phyloP scores from a whole-genome alignment of 2,329 filamentous ascomycete genomes.

The Aspergillus japonicus region DNA sequence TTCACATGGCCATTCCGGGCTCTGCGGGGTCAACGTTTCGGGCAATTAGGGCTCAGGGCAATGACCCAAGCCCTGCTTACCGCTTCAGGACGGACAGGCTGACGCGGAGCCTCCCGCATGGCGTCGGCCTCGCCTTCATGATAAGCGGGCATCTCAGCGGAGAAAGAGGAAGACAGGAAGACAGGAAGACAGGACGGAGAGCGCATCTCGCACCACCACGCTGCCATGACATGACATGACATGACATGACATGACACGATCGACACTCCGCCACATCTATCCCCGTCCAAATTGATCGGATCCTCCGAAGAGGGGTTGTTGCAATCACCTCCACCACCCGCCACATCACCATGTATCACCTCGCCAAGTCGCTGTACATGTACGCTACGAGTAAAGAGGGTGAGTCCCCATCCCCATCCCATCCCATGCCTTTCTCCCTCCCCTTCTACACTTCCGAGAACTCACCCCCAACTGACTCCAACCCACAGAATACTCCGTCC shows the following conservation, averaged over 20 bases:
- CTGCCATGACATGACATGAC: slow-evolving; percentile 20
- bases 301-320: slow-evolving; percentile 16
- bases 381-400: slow-evolving; percentile 97
- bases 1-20: neutral
- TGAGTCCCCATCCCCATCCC: slow-evolving; percentile 35
- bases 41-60: slow-evolving; percentile 23
- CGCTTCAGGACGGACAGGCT: slow-evolving; percentile 20
- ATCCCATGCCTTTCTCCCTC: too few species aligned
- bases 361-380: slow-evolving; percentile 90
- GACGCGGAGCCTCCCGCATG: slow-evolving; percentile 19
- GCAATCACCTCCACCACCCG: slow-evolving; percentile 19
- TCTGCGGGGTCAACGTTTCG: slow-evolving; percentile 6
- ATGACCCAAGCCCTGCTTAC: slow-evolving; percentile 32
- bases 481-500: slow-evolving; percentile 82
- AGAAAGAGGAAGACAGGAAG: neutral
- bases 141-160: too few species aligned
- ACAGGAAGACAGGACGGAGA: neutral
- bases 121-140: neutral
- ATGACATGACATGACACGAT: neutral
- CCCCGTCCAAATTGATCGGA: slow-evolving; percentile 15
- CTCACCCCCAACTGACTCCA: too few species aligned
- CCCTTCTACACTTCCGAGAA: too few species aligned
- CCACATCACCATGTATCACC: slow-evolving; percentile 74
- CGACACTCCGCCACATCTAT: neutral
- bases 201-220: neutral